Conservation (phyloP, 1,284 basidiomycete species). For the Ganoderma resinaceum region DNA sequence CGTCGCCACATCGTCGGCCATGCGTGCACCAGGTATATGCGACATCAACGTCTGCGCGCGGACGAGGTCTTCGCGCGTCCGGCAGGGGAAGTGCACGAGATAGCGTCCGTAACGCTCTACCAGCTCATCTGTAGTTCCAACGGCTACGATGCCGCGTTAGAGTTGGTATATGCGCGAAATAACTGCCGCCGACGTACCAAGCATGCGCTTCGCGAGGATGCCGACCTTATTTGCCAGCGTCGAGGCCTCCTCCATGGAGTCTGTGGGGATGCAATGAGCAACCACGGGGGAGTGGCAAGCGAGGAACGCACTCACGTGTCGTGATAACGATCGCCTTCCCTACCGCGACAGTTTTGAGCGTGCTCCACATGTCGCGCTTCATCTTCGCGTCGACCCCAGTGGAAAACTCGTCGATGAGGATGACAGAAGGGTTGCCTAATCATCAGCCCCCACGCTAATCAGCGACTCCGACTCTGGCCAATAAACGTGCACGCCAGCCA, state of each 20-base stretch:
- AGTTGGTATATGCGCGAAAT: neutral
- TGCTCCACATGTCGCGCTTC: conserved; percentile 85
- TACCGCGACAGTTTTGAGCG: conserved; percentile 66
- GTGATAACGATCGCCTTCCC: conserved; percentile 75
- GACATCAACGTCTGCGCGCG: conserved; percentile 67
- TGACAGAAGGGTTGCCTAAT: conserved; percentile 77
- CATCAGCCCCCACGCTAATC: neutral
- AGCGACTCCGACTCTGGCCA: too few relatives aligned
- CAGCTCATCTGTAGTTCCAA: conserved; percentile 72
- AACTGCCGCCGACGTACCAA: conserved; percentile 51
- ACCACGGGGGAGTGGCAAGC: neutral
- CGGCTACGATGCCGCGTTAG: conserved; percentile 46
- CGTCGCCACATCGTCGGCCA: conserved; percentile 79
- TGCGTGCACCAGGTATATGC: conserved; percentile 66
- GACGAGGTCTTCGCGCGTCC: conserved; percentile 62
- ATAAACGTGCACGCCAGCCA: too few relatives aligned
- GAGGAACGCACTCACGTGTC: conserved; percentile 56
- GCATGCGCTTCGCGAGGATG: conserved; percentile 71
- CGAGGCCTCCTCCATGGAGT: conserved; percentile 84
- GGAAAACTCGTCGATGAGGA: conserved; percentile 86
- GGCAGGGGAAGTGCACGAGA: conserved; percentile 80
- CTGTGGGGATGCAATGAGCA: too few relatives aligned
- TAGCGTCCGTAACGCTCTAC: conserved; percentile 74
- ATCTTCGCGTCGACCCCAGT: conserved; percentile 85
- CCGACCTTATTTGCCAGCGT: conserved; percentile 78